Evolutionary conservation across 768 basidiomycete genomes (phyloP).

Genomic region (Collybia mongolica): DNA sequence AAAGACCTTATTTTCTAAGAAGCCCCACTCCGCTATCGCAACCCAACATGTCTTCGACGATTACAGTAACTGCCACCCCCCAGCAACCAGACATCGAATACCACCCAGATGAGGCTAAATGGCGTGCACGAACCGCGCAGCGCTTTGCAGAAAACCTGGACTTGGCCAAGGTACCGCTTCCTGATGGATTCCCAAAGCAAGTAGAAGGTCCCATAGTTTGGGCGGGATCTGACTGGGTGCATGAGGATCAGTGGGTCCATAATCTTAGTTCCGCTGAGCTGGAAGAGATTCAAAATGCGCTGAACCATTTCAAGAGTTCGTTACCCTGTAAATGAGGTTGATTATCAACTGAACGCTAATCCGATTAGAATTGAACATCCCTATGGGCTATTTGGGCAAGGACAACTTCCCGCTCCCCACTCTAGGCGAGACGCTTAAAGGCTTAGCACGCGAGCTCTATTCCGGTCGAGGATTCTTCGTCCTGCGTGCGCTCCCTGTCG

Average conservation of each 20-base stretch:
- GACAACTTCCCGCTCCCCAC: constrained; percentile 45
- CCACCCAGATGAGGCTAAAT: constrained; percentile 40
- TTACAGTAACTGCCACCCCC: constrained; percentile 2
- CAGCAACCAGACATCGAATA: constrained; percentile 41
- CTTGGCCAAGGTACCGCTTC: constrained; percentile 31
- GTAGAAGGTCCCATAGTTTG: constrained; percentile 41
- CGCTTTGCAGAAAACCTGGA: constrained; percentile 36
- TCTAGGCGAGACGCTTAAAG: constrained; percentile 29
- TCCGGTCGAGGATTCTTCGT: constrained; percentile 49
- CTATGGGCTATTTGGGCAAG: constrained; percentile 32
- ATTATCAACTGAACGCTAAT: not conserved
- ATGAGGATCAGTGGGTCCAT: constrained; percentile 43
- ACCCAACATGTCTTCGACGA: constrained; percentile 3
- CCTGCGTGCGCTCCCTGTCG: constrained; percentile 41
- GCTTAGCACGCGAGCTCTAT: constrained; percentile 40
- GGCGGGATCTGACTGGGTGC: constrained; percentile 42
- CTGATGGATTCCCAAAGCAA: constrained; percentile 33
- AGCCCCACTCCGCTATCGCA: not conserved
- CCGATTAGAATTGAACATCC: constrained; percentile 21
- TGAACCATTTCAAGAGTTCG: constrained; percentile 38
- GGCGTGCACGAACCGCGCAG: constrained; percentile 32
- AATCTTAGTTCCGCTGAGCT: constrained; percentile 30
- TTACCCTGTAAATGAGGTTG: not conserved
- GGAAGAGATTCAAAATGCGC: constrained; percentile 36
- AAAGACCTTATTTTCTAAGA: not conserved